Evolutionary conservation across 1,284 basidiomycete genomes (phyloP).

Genomic region (Sporisorium scitamineum): DNA sequence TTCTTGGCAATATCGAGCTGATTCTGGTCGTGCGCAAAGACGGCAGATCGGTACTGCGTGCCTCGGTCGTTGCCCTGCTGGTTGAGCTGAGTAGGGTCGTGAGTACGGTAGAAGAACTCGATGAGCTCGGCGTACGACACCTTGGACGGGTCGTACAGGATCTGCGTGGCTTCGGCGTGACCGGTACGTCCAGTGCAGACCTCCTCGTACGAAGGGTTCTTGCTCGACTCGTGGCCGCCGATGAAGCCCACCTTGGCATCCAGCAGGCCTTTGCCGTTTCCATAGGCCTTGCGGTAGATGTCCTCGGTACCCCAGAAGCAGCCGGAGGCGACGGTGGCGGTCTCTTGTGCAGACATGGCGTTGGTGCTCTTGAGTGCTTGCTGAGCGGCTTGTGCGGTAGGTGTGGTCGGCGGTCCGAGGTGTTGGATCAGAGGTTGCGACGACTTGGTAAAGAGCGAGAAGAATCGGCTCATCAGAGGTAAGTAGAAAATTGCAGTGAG

Average conservation of each 20-base stretch:
- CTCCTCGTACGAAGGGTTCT: slow-evolving; percentile 75
- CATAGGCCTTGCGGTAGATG: slow-evolving; percentile 65
- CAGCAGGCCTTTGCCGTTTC: slow-evolving; percentile 63
- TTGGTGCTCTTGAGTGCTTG: slow-evolving; percentile 29
- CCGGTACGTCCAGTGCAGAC: slow-evolving; percentile 81
- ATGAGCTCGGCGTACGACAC: slow-evolving; percentile 86
- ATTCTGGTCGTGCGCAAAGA: slow-evolving; percentile 83
- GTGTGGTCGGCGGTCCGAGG: slow-evolving; percentile 47
- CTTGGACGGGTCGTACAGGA: slow-evolving; percentile 83
- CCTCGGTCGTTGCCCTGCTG: slow-evolving; percentile 69
- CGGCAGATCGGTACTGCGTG: slow-evolving; percentile 86
- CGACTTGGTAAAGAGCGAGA: slow-evolving; percentile 50
- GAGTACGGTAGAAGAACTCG: slow-evolving; percentile 76
- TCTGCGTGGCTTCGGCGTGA: slow-evolving; percentile 88
- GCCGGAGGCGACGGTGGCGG: slow-evolving; percentile 59
- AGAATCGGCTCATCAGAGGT: slow-evolving; percentile 54
- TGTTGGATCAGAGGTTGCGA: slow-evolving; percentile 52
- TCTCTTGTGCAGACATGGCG: slow-evolving; percentile 45
- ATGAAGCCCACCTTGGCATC: slow-evolving; percentile 65
- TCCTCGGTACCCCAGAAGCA: slow-evolving; percentile 69
- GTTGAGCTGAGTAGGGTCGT: slow-evolving; percentile 83
- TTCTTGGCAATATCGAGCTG: slow-evolving; percentile 81
- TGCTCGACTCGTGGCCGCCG: slow-evolving; percentile 60
- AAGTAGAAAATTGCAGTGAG: slow-evolving; percentile 18
- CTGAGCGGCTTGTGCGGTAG: slow-evolving; percentile 50